Evolutionary conservation across 2,329 filamentous ascomycete species (phyloP).

Genomic region (Exophiala lecanii-corni): DNA sequence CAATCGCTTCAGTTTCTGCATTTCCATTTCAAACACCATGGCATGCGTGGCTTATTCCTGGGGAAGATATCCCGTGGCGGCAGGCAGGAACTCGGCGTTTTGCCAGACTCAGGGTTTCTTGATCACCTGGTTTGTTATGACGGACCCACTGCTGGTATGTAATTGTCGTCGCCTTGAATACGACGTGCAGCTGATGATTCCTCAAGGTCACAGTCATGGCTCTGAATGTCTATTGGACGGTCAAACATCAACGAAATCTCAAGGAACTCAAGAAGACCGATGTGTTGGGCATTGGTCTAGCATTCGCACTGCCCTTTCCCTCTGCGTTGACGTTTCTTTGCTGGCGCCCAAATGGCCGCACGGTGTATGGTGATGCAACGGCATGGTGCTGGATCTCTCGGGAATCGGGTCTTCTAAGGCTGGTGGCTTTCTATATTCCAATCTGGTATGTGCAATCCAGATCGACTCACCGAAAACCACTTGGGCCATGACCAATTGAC

Average conservation of each 20-base stretch:
- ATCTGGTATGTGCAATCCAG: constrained; percentile 9
- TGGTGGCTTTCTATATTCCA: constrained; percentile 17
- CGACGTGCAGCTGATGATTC: not conserved
- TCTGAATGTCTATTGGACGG: constrained; percentile 17
- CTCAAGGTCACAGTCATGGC: constrained; percentile 17
- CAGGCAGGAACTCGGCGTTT: constrained; percentile 13
- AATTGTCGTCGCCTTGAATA: not conserved
- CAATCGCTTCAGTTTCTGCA: constrained; percentile 20
- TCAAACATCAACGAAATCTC: constrained; percentile 10
- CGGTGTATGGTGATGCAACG: constrained; percentile 17
- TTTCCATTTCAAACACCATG: constrained; percentile 16
- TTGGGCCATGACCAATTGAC: not conserved
- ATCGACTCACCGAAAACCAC: not conserved
- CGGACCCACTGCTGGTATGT: constrained; percentile 17
- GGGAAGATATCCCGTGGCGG: constrained; percentile 13
- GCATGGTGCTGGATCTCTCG: constrained; percentile 20
- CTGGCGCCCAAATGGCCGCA: constrained; percentile 16
- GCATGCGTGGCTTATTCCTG: constrained; percentile 17
- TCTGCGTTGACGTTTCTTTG: constrained; percentile 16
- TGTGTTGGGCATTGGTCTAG: constrained; percentile 11
- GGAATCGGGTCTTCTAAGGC: constrained; percentile 12
- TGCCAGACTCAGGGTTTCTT: constrained; percentile 18
- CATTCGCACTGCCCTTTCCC: constrained; percentile 11
- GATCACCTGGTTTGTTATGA: constrained; percentile 21
- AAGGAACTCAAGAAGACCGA: constrained; percentile 14